phyloP scores from a whole-genome alignment of 306 rosid species.

The Quercus berberidifolia region DNA sequence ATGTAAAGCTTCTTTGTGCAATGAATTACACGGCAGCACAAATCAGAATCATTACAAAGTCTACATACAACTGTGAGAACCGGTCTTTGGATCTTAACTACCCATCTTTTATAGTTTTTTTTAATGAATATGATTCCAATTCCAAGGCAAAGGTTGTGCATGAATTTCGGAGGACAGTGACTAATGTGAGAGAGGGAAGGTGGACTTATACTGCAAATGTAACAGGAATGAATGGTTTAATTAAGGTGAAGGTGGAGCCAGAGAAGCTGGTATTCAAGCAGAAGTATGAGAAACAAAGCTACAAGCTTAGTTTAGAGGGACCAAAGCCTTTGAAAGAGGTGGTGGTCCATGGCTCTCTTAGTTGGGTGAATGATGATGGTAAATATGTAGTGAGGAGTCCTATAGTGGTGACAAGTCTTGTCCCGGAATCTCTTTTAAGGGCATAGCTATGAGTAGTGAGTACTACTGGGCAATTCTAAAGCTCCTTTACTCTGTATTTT shows the following conservation, averaged over 20 bases:
- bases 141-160: background rate
- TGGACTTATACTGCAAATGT: slow-evolving; percentile 39
- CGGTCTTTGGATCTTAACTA: slow-evolving; percentile 59
- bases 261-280: slow-evolving; percentile 32
- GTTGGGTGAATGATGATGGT: slow-evolving; percentile 40
- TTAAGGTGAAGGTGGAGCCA: slow-evolving; percentile 37
- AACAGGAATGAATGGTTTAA: slow-evolving; percentile 29
- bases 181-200: slow-evolving; percentile 42
- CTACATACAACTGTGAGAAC: slow-evolving; percentile 34
- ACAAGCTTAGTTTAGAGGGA: slow-evolving; percentile 40
- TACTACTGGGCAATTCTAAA: background rate
- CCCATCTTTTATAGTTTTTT: slow-evolving; percentile 64
- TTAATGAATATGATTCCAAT: slow-evolving; percentile 9
- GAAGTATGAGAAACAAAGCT: slow-evolving; percentile 39
- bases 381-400: slow-evolving; percentile 55
- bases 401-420: slow-evolving; percentile 40
- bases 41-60: slow-evolving; percentile 43
- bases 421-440: slow-evolving; percentile 1
- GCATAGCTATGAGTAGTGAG: background rate
- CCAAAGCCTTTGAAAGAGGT: slow-evolving; percentile 1
- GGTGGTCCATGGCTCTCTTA: slow-evolving; percentile 44
- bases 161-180: slow-evolving; percentile 50
- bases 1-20: slow-evolving; percentile 66
- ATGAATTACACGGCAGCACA: slow-evolving; percentile 43
- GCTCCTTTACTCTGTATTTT: too few relatives aligned